Evolutionary conservation across 1,139 yeast species (phyloP), one percentile per base, ranked within the genome.

Genomic region (Magnusiomyces tetraspermus): DNA sequence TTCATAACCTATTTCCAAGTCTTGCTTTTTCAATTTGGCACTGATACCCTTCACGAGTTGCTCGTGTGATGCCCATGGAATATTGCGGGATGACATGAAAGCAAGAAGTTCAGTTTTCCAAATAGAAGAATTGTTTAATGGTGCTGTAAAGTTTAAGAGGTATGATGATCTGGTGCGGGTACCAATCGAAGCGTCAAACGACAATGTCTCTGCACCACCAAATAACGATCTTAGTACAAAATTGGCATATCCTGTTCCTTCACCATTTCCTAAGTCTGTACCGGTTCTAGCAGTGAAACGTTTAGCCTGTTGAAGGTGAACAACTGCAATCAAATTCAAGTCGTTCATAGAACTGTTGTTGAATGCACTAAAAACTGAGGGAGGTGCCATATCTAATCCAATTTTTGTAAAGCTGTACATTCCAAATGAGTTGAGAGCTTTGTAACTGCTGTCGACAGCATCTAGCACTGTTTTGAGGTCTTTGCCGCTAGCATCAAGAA

Each of bases 191-290:
- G 96, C 88, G 67, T 90, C 96, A 51, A 89, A 74, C 31, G 80
- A 76, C 26, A 90, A 62, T 48, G 75, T 76, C 65, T 92, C 98
- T 8, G 92, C 97, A 2, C 96, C 96, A 0, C 96, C 96, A 67
- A 89, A 80, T 15, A 87, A 69, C 64, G 90, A 90, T 52, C 82
- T 76, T 65, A 85, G 72, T 64, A 84, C 89, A 23, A 63, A 62
- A 50, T 85, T 83, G 48, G 88, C 75, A 63, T 88, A 87, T 1
- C 96, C 97, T 64, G 86, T 95, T 30, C 97, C 97, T 71, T 90
- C 97, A 26, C 95, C 95, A 64, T 90, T 90, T 1, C 97, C 97
- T 2, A 90, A 78, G 67, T 85, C 90, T 5, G 96, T 92, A 15
- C 97, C 97, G 1, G 96, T 87, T 62, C 84, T 85, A 55, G 95